These are phyloP conservation scores for Cystobasidiaceae sp. DNA, from an alignment of 1,284 basidiomycete species.

Conservation along the genomic window DNA sequence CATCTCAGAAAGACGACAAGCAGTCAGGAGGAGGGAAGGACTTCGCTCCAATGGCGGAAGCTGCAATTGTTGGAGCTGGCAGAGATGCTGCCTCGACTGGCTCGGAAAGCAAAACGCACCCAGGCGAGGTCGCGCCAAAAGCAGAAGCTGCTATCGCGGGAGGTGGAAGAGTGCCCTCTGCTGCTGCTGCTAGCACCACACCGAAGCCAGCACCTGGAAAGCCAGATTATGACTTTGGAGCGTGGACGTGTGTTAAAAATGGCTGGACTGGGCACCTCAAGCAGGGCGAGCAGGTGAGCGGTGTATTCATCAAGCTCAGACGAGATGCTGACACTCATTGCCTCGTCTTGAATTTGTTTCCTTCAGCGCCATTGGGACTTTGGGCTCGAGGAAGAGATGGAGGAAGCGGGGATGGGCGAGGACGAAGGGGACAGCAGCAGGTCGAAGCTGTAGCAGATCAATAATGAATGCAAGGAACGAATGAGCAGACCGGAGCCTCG, in stretches of 20 bases:
- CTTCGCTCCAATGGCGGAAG: too few species aligned
- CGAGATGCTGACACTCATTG: neutral
- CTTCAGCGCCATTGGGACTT: constrained; percentile 20
- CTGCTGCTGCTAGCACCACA: too few species aligned
- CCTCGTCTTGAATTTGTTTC: neutral
- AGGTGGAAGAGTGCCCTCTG: neutral
- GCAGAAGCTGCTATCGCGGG: neutral
- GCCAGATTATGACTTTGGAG: too few species aligned
- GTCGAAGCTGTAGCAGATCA: neutral
- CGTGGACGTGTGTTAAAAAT: constrained; percentile 7
- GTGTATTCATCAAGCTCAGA: neutral
- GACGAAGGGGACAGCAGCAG: neutral
- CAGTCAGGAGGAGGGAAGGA: too few species aligned
- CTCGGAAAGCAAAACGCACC: too few species aligned
- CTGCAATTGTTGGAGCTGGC: too few species aligned
- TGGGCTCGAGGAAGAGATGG: neutral
- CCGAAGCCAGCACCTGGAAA: too few species aligned
- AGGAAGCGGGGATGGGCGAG: constrained; percentile 16
- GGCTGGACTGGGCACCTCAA: constrained; percentile 10
- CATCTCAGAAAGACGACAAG: too few species aligned
- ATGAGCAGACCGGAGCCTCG: too few species aligned
- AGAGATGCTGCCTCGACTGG: too few species aligned
- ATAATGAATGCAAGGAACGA: neutral
- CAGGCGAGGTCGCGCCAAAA: too few species aligned
- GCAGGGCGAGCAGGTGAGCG: constrained; percentile 13